Percentiles rank a stretch among this genome's conserved stretches.
Conservation (phyloP, 108 stramenopile genomes). For the Licmophora abbreviata region DNA sequence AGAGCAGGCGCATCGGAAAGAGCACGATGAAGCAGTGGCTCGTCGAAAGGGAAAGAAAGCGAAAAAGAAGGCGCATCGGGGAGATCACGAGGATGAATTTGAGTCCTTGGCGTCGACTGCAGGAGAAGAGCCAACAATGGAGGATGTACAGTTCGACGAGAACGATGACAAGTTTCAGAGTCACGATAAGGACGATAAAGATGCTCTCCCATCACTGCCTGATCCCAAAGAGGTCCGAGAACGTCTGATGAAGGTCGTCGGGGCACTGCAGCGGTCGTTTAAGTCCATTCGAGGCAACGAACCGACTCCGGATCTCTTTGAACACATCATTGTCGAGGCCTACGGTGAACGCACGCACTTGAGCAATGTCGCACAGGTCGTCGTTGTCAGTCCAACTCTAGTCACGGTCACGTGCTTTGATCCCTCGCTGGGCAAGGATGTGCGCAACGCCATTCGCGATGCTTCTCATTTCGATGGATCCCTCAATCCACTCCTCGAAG, state of each 20-base stretch:
- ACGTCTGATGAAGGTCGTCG: slow-evolving; percentile 58
- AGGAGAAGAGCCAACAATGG: slow-evolving; percentile 3
- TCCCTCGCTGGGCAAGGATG: slow-evolving; percentile 63
- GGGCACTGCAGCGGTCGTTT: slow-evolving; percentile 50
- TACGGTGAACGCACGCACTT: slow-evolving; percentile 65
- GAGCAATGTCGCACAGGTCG: slow-evolving; percentile 74
- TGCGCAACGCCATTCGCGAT: slow-evolving; percentile 62
- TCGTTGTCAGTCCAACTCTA: slow-evolving; percentile 68
- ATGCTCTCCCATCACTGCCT: slow-evolving; percentile 46
- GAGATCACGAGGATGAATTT: no score
- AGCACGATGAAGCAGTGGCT: slow-evolving; percentile 55
- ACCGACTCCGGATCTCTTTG: slow-evolving; percentile 79
- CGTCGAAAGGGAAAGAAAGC: slow-evolving; percentile 70
- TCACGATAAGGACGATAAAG: slow-evolving; percentile 25
- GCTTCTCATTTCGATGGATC: slow-evolving; percentile 60
- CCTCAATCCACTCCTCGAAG: slow-evolving; percentile 75
- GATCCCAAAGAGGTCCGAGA: slow-evolving; percentile 34
- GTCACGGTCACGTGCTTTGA: slow-evolving; percentile 80
- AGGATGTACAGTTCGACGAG: slow-evolving; percentile 8
- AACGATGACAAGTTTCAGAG: slow-evolving; percentile 30
- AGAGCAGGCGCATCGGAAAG: slow-evolving; percentile 50
- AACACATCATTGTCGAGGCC: slow-evolving; percentile 60
- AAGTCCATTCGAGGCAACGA: slow-evolving; percentile 74
- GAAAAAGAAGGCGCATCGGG: slow-evolving; percentile 29
- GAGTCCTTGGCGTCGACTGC: slow-evolving; percentile 9